Evolutionary conservation across 2,329 filamentous ascomycete genomes (phyloP).

Genomic region (Xylaria sp.): DNA sequence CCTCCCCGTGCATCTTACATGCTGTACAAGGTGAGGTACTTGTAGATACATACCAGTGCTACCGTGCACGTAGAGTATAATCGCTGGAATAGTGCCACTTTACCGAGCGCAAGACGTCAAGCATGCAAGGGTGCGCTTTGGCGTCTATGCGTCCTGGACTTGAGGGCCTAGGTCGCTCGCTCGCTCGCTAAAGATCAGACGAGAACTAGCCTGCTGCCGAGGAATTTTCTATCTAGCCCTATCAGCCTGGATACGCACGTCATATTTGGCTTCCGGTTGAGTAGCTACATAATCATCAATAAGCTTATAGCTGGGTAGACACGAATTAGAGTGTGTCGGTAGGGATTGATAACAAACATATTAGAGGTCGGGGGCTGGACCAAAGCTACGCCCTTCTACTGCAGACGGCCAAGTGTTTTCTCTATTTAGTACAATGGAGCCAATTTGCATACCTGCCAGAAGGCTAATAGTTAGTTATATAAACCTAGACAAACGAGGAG

Average conservation of each 20-base stretch:
- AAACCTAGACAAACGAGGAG: neutral
- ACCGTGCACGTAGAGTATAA: neutral
- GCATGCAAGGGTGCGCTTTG: neutral
- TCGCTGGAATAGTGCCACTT: neutral
- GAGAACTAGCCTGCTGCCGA: conserved; percentile 4
- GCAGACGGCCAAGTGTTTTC: neutral
- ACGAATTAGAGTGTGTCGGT: neutral
- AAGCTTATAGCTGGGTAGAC: neutral
- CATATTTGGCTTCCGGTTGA: neutral
- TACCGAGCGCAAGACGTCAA: neutral
- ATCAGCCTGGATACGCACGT: neutral
- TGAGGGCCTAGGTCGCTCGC: neutral
- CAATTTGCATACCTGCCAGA: neutral
- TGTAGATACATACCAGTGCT: neutral
- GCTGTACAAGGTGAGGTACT: conserved; percentile 6
- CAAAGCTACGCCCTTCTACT: neutral
- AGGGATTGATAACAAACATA: neutral
- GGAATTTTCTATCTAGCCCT: neutral
- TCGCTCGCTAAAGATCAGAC: neutral
- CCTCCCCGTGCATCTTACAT: neutral
- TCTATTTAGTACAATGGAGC: neutral
- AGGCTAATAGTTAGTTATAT: neutral
- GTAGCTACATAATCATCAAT: neutral
- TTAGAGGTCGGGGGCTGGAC: too few species aligned
- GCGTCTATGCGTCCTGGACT: neutral